phyloP scores from a whole-genome alignment of 2,329 filamentous ascomycete genomes.

The Colletotrichum sp. region DNA sequence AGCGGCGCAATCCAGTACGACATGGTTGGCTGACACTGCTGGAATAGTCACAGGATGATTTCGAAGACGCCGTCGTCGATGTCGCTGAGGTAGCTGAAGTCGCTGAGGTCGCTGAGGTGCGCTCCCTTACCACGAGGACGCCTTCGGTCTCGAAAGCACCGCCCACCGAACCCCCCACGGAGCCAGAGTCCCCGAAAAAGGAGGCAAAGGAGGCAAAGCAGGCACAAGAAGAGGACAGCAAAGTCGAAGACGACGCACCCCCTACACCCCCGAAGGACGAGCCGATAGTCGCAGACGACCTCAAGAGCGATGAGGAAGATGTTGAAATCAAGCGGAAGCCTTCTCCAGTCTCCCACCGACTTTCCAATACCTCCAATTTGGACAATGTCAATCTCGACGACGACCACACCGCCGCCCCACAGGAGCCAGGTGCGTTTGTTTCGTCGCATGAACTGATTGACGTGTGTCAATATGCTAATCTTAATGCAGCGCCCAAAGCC shows the following conservation, averaged over 20 bases:
- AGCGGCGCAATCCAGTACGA: not conserved
- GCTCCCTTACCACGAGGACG: constrained; percentile 65
- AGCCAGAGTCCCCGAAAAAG: constrained; percentile 20
- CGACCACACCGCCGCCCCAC: constrained; percentile 43
- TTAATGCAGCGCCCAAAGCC: constrained; percentile 21
- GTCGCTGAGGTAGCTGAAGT: constrained; percentile 42
- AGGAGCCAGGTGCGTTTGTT: constrained; percentile 34
- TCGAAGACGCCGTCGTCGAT: constrained; percentile 76
- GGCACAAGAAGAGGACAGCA: constrained; percentile 25
- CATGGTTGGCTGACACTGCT: not conserved
- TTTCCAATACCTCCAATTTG: constrained; percentile 53
- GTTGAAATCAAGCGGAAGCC: constrained; percentile 35
- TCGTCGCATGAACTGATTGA: constrained; percentile 20
- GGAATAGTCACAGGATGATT: constrained; percentile 64
- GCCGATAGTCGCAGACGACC: constrained; percentile 12
- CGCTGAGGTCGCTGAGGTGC: constrained; percentile 46
- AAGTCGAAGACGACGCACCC: constrained; percentile 28
- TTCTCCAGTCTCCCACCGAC: constrained; percentile 44
- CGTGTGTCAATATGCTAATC: constrained; percentile 14
- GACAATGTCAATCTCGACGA: constrained; percentile 73
- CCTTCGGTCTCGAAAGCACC: constrained; percentile 38
- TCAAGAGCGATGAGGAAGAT: constrained; percentile 21
- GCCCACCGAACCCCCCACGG: constrained; percentile 22
- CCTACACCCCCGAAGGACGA: constrained; percentile 2
- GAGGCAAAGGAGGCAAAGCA: constrained; percentile 18